Conservation (phyloP, 495 filamentous ascomycete species). For the Lophiotrema nucula region DNA sequence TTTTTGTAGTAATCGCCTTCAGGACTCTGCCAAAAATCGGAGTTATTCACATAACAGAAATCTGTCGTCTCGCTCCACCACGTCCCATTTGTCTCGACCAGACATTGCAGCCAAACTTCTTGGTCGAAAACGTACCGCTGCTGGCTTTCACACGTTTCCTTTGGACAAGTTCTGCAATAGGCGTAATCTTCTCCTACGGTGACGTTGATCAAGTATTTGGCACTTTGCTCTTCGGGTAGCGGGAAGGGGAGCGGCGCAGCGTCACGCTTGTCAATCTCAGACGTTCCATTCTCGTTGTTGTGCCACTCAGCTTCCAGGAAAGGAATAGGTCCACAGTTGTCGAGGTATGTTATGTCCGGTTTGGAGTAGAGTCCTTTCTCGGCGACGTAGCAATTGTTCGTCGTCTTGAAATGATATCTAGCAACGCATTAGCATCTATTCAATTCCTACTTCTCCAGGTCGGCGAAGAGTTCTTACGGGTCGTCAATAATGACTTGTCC, state of each 20-base stretch:
- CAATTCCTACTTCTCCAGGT: neutral
- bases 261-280: slow-evolving; percentile 16
- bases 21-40: slow-evolving; percentile 27
- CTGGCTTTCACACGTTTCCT: slow-evolving; percentile 1
- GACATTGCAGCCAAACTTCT: slow-evolving; percentile 27
- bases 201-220: slow-evolving; percentile 30
- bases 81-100: slow-evolving; percentile 24
- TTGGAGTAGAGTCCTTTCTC: slow-evolving; percentile 16
- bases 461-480: slow-evolving; percentile 20
- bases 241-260: neutral
- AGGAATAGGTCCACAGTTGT: slow-evolving; percentile 32
- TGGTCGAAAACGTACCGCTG: slow-evolving; percentile 14
- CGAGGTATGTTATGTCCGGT: slow-evolving; percentile 20
- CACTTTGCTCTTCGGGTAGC: neutral
- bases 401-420: slow-evolving; percentile 32
- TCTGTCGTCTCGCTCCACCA: slow-evolving; percentile 33
- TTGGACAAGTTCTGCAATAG: slow-evolving; percentile 13
- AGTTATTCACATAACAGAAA: slow-evolving; percentile 29
- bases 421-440: neutral
- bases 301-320: slow-evolving; percentile 19
- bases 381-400: slow-evolving; percentile 32
- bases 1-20: no score
- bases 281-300: slow-evolving; percentile 25
- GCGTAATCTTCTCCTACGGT: slow-evolving; percentile 28
- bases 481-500: slow-evolving; percentile 23